Base-by-base conservation (phyloP, 1,284 basidiomycete genomes). In the Tilletiaria anomala region DNA sequence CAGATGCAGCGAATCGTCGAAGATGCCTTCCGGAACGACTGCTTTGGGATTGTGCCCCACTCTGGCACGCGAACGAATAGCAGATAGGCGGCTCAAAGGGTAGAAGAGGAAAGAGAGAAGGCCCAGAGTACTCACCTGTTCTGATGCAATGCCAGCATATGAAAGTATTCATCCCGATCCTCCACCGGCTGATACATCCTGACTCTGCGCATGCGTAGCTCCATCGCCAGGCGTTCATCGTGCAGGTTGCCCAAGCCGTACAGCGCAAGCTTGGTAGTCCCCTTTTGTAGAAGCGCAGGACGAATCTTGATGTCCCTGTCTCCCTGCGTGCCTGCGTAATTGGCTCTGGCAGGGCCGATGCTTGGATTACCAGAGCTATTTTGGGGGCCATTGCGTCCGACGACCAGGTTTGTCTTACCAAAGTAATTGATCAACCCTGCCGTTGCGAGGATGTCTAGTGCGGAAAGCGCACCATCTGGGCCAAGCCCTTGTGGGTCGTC, bases 401-500 rank as follows among this genome's bases (percentile, higher is more conserved):
- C 44, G 1, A 70, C 67, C 0, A 78, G 61, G 47, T 77, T 73
- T 39, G 74, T 65, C 67, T 93, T 91, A 37, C 91, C 93, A 75
- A 97, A 96, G 69, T 96, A 97, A 68, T 96, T 99, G 53, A 99
- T 70, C 12, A 97, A 75, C 4, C 91, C 93, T 0, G 85, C 80
- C 3, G 87, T 88, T 1, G 89, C 89, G 4, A 97, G 78, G 36
- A 97, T 74, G 63, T 99, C 91, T 6, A 99, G 76, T 0, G 91
- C 88, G 51, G 86, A 93, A 0, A 99, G 75, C 0, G 91, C 89
- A 4, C 91, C 93, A 72, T 87, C 48, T 8, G 83, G 75, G 11
- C 88, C 88, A 10, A 87, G 80, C 17, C 91, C 93, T 69, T 97
- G 93, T 22, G 93, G 91, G 57, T 99, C 91, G 63, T 99, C 93